These are phyloP conservation scores for Podosphaera fusca DNA, from an alignment of 2,329 filamentous ascomycete species.

Conservation along the genomic window DNA sequence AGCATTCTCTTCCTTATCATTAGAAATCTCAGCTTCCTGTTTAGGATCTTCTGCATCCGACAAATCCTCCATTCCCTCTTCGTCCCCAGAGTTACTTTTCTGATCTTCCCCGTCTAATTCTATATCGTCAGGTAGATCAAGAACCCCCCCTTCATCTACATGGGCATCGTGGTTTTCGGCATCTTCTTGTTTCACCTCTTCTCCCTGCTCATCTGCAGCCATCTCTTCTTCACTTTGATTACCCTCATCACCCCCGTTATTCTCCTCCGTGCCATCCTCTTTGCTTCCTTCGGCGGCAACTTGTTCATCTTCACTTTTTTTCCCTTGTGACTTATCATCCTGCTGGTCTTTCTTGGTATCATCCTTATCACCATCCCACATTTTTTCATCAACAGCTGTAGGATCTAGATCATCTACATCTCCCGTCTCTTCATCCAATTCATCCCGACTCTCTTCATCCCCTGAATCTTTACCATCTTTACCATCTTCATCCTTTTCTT, in stretches of 20 bases:
- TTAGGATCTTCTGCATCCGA: slow-evolving; percentile 24
- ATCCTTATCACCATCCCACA: slow-evolving; percentile 78
- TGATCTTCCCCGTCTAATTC: slow-evolving; percentile 39
- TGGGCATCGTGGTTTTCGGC: slow-evolving; percentile 42
- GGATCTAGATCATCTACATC: slow-evolving; percentile 81
- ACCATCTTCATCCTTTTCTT: slow-evolving; percentile 37
- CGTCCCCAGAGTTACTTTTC: slow-evolving; percentile 21
- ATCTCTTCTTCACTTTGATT: slow-evolving; percentile 25
- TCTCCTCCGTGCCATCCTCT: slow-evolving; percentile 24
- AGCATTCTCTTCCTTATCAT: slow-evolving; percentile 21
- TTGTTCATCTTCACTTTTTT: slow-evolving; percentile 34
- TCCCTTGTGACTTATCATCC: slow-evolving; percentile 47
- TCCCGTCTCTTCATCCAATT: slow-evolving; percentile 74
- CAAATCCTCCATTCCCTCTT: slow-evolving; percentile 29
- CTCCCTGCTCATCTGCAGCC: slow-evolving; percentile 33
- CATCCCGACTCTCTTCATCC: slow-evolving; percentile 42
- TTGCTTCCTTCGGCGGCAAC: slow-evolving; percentile 28
- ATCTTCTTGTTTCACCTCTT: slow-evolving; percentile 30
- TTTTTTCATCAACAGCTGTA: slow-evolving; percentile 85
- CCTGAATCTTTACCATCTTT: slow-evolving; percentile 40
- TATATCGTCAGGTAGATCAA: slow-evolving; percentile 50
- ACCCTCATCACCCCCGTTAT: slow-evolving; percentile 22
- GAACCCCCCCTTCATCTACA: slow-evolving; percentile 39
- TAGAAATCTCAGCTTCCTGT: slow-evolving; percentile 16
- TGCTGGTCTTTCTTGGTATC: slow-evolving; percentile 65